Base-by-base conservation (phyloP, 352 stramenopile genomes). In the Globisporangium paroecandrum region DNA sequence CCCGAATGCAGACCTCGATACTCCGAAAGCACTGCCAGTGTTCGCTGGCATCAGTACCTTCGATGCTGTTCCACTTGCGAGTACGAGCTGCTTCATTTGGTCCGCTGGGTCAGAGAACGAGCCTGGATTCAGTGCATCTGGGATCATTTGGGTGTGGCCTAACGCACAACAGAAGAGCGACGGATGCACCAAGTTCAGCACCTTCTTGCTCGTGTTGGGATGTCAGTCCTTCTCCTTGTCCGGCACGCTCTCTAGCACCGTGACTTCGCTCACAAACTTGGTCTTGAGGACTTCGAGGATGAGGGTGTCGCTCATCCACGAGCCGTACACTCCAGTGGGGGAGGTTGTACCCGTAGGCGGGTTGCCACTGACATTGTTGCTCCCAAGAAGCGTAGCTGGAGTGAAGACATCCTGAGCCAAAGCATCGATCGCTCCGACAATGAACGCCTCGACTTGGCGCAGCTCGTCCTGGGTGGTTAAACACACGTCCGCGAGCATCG, bases 121-220 rank as follows among this genome's bases (percentile, higher is more conserved):
- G 18, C 49, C 47, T 7, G 55, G 13, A 3, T 43, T 5, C 27
- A 22, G 27, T 10, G 46, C 15, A 34, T 20, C 54, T 0, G 47
- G 1, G 0, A 75, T 15, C 6, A 38, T 9, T 24, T 64, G 61
- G 0, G 80, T 89, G 7, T 76, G 25, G 36, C 74, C 70, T 18
- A 75, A 68, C 1, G 90, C 77, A n/a, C 74, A 82, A 55, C 81
- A 92, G 59, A 78, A 89, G 1, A 90, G 62, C 32, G 84, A 90
- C 25, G 82, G 81, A 61, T 89, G 76, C 12, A 91, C 73, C 12
- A 90, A 69, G 36, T 89, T 65, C 10, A 88, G 72, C 43, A 89
- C 78, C 51, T 87, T 75, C 0, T 79, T 51, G 53, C 81, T 65
- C 6, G 77, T 80, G 18, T 76, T 64, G 1, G 80, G 78, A 22